Percentiles rank a stretch among this genome's conserved stretches.
Evolutionary conservation across 2,329 filamentous ascomycete genomes (phyloP).

Genomic region (Alternaria atra): DNA sequence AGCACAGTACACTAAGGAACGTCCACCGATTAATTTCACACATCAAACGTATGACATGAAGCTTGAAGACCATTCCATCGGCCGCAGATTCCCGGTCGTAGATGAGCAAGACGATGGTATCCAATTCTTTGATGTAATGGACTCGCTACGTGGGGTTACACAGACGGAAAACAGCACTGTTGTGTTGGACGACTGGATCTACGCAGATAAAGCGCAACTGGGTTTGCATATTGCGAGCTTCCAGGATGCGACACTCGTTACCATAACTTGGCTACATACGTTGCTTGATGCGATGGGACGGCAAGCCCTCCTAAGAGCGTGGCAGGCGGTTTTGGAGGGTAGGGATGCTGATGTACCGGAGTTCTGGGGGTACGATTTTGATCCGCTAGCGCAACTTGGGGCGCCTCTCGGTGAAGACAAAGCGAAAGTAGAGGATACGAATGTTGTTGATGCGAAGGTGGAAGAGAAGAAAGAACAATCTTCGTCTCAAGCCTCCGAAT

Average conservation of each 20-base stretch:
- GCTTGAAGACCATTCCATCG: constrained; percentile 57
- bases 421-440: constrained; percentile 14
- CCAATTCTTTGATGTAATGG: constrained; percentile 6
- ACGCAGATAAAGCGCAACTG: constrained; percentile 31
- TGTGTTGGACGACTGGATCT: constrained; percentile 27
- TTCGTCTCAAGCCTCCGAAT: background rate
- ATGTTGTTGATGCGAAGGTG: background rate
- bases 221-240: constrained; percentile 30
- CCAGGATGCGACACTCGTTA: constrained; percentile 33
- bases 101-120: constrained; percentile 11
- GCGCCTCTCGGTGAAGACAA: constrained; percentile 14
- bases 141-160: constrained; percentile 11
- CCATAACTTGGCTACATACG: constrained; percentile 34
- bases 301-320: constrained; percentile 27
- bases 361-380: constrained; percentile 27
- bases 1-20: constrained; percentile 41
- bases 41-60: constrained; percentile 48
- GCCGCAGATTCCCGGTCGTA: constrained; percentile 48
- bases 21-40: constrained; percentile 56
- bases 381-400: constrained; percentile 27
- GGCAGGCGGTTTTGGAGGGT: constrained; percentile 33
- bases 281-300: constrained; percentile 33
- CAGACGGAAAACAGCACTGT: constrained; percentile 9
- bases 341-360: constrained; percentile 28
- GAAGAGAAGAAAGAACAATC: background rate